Evolutionary conservation across 306 rosid genomes (phyloP).

Genomic region (Morella rubra): DNA sequence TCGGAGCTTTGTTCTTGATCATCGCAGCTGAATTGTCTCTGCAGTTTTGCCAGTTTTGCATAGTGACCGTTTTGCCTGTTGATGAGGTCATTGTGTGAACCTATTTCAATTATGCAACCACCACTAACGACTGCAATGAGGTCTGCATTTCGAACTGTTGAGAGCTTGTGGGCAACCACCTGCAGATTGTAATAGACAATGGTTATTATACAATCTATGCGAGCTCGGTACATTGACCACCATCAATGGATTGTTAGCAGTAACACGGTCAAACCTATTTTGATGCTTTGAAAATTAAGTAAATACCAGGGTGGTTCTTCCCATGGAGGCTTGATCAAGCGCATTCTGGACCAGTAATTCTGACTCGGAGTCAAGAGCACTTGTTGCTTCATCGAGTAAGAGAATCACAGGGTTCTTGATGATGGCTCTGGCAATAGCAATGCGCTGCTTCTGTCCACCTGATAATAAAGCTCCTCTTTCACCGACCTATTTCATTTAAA

Average conservation of each 20-base stretch:
- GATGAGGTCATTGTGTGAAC: constrained; percentile 72
- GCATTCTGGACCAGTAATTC: constrained; percentile 89
- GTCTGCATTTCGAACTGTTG: constrained; percentile 88
- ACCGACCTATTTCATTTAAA: constrained; percentile 55
- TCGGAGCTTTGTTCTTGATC: constrained; percentile 58
- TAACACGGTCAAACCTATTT: too few species aligned
- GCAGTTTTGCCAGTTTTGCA: constrained; percentile 75
- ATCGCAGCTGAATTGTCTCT: constrained; percentile 63
- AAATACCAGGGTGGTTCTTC: constrained; percentile 88
- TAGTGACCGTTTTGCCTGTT: constrained; percentile 63
- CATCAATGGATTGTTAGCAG: too few species aligned
- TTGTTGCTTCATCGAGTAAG: constrained; percentile 94
- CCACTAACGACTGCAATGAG: constrained; percentile 69
- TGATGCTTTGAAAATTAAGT: too few species aligned
- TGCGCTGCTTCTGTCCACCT: constrained; percentile 93
- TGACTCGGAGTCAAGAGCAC: constrained; percentile 96
- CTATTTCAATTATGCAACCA: constrained; percentile 72
- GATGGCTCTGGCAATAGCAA: constrained; percentile 93
- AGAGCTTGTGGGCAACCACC: constrained; percentile 97
- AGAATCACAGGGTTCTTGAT: constrained; percentile 88
- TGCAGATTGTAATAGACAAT: constrained; percentile 30
- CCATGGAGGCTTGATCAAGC: constrained; percentile 94
- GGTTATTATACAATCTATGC: background rate
- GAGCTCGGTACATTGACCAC: too few species aligned
- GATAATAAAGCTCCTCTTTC: constrained; percentile 89